A percentile compares a stretch with the other conserved stretches of the same genome.
Conservation (phyloP, 2,329 filamentous ascomycete genomes). For the Penicillium sp. region DNA sequence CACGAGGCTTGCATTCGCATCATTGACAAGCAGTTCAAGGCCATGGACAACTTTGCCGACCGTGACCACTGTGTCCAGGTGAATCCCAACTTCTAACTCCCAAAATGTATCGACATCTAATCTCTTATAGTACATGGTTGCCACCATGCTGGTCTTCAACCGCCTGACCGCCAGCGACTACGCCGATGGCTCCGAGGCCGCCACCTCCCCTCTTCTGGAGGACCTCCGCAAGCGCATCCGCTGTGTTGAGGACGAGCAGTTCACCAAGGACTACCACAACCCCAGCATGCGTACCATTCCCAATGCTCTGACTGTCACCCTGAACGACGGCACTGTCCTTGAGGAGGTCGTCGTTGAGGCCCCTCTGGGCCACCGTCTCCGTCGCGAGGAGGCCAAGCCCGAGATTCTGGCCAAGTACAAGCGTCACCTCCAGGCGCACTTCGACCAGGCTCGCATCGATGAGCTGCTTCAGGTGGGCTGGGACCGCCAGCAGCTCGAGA, state of each 20-base stretch:
- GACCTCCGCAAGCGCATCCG: constrained; percentile 88
- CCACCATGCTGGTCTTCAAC: constrained; percentile 93
- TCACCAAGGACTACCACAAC: constrained; percentile 94
- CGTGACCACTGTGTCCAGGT: constrained; percentile 97
- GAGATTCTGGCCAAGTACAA: constrained; percentile 95
- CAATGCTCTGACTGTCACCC: constrained; percentile 90
- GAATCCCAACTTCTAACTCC: constrained; percentile 14
- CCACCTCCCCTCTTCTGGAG: constrained; percentile 85
- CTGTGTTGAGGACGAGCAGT: constrained; percentile 94
- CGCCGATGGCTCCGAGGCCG: constrained; percentile 86
- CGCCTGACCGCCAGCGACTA: constrained; percentile 93
- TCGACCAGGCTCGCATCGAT: constrained; percentile 72
- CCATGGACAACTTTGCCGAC: constrained; percentile 99
- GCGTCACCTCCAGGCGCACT: constrained; percentile 85
- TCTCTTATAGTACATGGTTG: constrained; percentile 75
- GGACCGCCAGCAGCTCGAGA: constrained; percentile 73
- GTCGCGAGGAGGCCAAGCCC: constrained; percentile 95
- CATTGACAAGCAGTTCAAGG: constrained; percentile 99
- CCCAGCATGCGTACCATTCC: constrained; percentile 91
- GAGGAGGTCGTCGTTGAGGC: constrained; percentile 92
- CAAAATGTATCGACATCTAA: background rate
- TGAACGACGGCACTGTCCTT: constrained; percentile 90
- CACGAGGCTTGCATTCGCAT: constrained; percentile 98
- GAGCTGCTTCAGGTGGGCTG: constrained; percentile 78
- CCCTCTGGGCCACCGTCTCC: constrained; percentile 85